Conservation (phyloP, 768 basidiomycete species). For the Infundibulicybe gibba region DNA sequence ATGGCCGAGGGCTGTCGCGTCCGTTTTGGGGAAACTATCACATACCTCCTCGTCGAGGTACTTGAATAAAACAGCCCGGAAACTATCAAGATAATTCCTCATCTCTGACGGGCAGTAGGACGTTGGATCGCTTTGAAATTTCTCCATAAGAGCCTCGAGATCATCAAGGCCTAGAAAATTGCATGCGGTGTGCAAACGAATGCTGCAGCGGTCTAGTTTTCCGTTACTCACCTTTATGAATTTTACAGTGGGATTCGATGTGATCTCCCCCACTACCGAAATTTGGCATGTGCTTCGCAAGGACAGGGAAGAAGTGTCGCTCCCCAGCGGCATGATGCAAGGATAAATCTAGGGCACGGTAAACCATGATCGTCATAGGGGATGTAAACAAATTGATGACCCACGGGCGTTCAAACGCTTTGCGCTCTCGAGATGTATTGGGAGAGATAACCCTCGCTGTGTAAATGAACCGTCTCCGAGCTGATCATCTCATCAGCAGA, state of each 20-base stretch:
- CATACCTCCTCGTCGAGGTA: slow-evolving; percentile 52
- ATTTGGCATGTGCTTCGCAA: slow-evolving; percentile 43
- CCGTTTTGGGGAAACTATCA: background rate
- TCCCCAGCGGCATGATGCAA: slow-evolving; percentile 54
- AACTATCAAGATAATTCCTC: slow-evolving; percentile 43
- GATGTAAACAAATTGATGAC: slow-evolving; percentile 1
- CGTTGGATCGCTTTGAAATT: slow-evolving; percentile 35
- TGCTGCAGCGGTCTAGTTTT: background rate
- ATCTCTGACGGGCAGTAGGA: slow-evolving; percentile 47
- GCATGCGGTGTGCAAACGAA: slow-evolving; percentile 1
- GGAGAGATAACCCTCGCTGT: slow-evolving; percentile 33
- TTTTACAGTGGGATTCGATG: slow-evolving; percentile 42
- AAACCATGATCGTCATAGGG: background rate
- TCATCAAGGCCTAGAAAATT: slow-evolving; percentile 34
- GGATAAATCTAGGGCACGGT: slow-evolving; percentile 36
- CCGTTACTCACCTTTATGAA: slow-evolving; percentile 39
- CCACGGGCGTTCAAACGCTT: slow-evolving; percentile 35
- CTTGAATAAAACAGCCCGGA: slow-evolving; percentile 42
- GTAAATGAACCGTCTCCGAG: slow-evolving; percentile 48
- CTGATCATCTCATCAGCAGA: slow-evolving; percentile 18
- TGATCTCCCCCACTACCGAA: slow-evolving; percentile 40
- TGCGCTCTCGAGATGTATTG: slow-evolving; percentile 33
- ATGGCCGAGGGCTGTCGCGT: background rate
- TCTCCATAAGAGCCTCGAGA: slow-evolving; percentile 30
- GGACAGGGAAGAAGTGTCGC: slow-evolving; percentile 42